Evolutionary conservation across 2,329 filamentous ascomycete species (phyloP), one percentile per base, ranked within the genome.

Genomic region (Aureobasidium sp.): DNA sequence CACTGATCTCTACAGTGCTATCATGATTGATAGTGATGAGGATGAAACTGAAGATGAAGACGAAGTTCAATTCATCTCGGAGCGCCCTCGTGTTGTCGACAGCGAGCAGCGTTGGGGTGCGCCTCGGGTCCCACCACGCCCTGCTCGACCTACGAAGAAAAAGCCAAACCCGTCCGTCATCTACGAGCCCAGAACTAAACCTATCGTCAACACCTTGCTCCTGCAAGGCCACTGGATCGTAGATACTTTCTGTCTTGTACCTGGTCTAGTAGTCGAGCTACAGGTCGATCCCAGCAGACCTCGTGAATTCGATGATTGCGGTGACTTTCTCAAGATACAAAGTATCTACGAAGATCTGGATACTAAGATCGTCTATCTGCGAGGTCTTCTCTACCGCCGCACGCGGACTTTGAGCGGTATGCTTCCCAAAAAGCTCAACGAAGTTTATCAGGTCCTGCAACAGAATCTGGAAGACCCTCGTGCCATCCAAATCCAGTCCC

Each of bases 361-460:
- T 13, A 48, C 50, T 0, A 65, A 57, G 0, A 65, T 66, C 0
- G 59, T 76, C 0, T 69, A 69, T 0, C 66, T 83, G 3, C 67
- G 69, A 42, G 79, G 79, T 0, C 67, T 73, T 1, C 71, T 70
- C 3, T 72, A 76, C 6, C 67, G 71, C 5, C 70, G 71, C 9
- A 68, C 70, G 1, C 71, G 69, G 3, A 62, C 71, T 1, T 64
- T 76, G 16, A 63, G 71, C 3, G 73, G 72, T 0, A 69, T 74
- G 13, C 67, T 81, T 3, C 74, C 74, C 0, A 70, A 68, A 11
- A 69, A 71, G 32, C 45, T 61, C 0, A 78, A 82, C 48, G 81
- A 84, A 62, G 61, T 84, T 27, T 73, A 74, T 27, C 76, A 78
- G 72, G 49, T 74, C 36, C 50, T 74, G 29, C 71, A 78, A 3